Base-by-base conservation (phyloP, 2,329 filamentous ascomycete genomes). In the Nemania sp. region DNA sequence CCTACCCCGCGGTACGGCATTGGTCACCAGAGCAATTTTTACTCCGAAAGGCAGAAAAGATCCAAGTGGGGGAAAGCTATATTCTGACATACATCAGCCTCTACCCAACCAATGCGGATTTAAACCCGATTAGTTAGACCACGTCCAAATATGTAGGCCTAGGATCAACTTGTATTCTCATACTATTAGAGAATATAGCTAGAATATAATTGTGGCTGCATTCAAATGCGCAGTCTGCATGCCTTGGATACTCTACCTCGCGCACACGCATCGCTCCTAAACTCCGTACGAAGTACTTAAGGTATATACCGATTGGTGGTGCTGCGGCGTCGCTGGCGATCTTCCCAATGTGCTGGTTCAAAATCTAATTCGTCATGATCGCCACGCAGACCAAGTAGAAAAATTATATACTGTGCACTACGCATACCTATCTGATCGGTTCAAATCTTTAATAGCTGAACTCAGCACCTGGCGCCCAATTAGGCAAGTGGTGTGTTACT, bases 1-100 rank as follows among this genome's bases (percentile, higher is more conserved):
- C 33, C 30, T 54, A 45, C 52, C 45, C 39, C 52, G 34, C 45
- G 40, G 33, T 19, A 45, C 24, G 36, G 33, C 45, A 17, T 22
- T 26, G 9, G 45, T 5, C 5, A 12, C 6, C 6, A 20, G n/a
- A 31, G 6, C 39, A 15, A 22, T 4, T 30, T 40, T 37, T 47
- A 14, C 1, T 15, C 12, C 6, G 5, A 4, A 5, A 39, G 5
- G 5, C 3, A 23, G 5, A 33, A 23, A 42, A 40, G 30, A 45
- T 8, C n/a, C n/a, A n/a, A n/a, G n/a, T n/a, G n/a, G 11, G 14
- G 22, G 12, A 20, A 43, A 22, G 11, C 42, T 43, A 42, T 49
- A 49, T 49, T 49, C 52, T 54, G 45, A 54, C 46, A 54, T 50
- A 50, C 52, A 54, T 49, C n/a, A n/a, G n/a, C n/a, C 14, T 6